Conservation (phyloP, 371 early-diverging fungal species). For the Mortierella sp. region DNA sequence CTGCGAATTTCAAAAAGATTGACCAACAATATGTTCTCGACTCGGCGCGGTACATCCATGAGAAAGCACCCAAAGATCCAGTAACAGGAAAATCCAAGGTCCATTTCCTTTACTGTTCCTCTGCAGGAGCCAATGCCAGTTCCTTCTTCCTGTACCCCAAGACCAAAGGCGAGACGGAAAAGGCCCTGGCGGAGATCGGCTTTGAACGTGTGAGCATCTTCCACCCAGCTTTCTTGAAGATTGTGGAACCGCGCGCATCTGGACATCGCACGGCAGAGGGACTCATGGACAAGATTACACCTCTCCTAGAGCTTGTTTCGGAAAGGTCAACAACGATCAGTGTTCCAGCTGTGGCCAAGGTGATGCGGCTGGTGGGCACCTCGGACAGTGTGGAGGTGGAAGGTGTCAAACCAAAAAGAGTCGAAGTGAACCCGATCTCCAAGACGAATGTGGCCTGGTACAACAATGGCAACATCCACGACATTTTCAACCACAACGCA, state of each 20-base stretch:
- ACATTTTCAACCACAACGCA: constrained; percentile 35
- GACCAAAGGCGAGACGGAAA: constrained; percentile 83
- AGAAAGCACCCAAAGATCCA: constrained; percentile 63
- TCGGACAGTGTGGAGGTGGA: constrained; percentile 20
- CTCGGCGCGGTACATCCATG: constrained; percentile 69
- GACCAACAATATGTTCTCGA: constrained; percentile 80
- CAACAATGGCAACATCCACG: constrained; percentile 36
- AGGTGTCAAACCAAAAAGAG: constrained; percentile 24
- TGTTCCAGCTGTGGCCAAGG: constrained; percentile 31
- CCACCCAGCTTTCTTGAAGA: constrained; percentile 68
- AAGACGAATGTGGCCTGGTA: constrained; percentile 28
- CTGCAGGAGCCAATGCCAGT: constrained; percentile 63
- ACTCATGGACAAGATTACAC: constrained; percentile 14
- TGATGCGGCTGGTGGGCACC: constrained; percentile 34
- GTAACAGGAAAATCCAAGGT: constrained; percentile 55
- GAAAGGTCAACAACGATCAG: constrained; percentile 22
- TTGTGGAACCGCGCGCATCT: constrained; percentile 52
- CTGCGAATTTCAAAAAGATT: constrained; percentile 73
- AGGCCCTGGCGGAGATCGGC: constrained; percentile 65
- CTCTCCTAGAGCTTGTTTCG: constrained; percentile 28
- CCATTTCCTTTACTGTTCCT: constrained; percentile 76
- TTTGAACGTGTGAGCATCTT: constrained; percentile 74
- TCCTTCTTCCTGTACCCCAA: constrained; percentile 75
- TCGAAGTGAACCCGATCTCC: constrained; percentile 19
- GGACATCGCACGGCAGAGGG: constrained; percentile 10